A percentile compares a stretch with the other conserved stretches of the same genome.
phyloP scores from a whole-genome alignment of 2,329 filamentous ascomycete genomes.

The Calonectria leucothoes region DNA sequence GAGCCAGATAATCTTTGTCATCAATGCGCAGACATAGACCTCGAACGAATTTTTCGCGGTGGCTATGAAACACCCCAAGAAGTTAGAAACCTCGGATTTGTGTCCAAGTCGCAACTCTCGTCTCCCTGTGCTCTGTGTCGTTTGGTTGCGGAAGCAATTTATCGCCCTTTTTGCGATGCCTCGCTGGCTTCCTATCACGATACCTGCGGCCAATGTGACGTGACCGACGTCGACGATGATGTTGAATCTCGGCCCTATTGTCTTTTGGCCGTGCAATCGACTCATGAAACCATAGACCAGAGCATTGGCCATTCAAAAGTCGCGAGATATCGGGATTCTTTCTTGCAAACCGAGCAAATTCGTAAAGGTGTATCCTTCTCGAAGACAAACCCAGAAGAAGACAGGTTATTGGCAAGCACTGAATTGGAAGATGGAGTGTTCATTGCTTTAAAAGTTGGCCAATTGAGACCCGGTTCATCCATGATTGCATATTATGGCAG shows the following conservation, averaged over 20 bases:
- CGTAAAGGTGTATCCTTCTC: neutral
- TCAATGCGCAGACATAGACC: conserved; percentile 5
- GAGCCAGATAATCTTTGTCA: neutral
- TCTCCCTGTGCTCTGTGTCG: neutral
- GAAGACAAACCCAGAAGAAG: neutral
- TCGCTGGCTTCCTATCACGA: conserved; percentile 3
- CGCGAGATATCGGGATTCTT: neutral
- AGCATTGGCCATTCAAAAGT: neutral
- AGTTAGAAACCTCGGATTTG: neutral
- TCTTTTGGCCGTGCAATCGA: neutral
- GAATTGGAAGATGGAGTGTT: neutral
- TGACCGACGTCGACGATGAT: neutral
- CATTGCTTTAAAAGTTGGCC: conserved; percentile 9
- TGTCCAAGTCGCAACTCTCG: neutral
- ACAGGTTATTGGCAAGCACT: neutral
- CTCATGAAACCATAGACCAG: neutral
- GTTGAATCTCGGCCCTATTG: neutral
- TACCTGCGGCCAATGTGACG: neutral
- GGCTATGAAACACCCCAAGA: conserved; percentile 7
- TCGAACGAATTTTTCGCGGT: conserved; percentile 12
- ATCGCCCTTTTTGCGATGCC: conserved; percentile 3
- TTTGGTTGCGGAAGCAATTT: conserved; percentile 6
- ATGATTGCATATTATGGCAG: neutral
- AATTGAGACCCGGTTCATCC: neutral
- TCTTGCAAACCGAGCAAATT: neutral